These are phyloP conservation scores for Cinchona pubescens DNA, from an alignment of 257 asterid genomes.

Conservation along the genomic window DNA sequence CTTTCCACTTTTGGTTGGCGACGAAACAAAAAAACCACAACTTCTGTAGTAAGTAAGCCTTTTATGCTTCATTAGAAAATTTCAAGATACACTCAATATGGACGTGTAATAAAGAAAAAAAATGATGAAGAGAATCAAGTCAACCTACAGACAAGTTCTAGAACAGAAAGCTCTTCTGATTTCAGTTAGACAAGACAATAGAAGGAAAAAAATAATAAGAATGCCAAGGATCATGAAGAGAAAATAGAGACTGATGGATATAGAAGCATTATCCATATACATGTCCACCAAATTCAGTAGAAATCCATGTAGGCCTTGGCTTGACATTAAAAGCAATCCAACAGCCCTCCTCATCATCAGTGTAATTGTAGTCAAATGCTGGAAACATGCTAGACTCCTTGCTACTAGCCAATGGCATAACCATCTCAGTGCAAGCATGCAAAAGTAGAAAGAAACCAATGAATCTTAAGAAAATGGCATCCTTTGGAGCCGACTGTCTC, in stretches of 20 bases:
- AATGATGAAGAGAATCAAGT: neutral
- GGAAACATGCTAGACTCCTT: slow-evolving; percentile 71
- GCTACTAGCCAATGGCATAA: slow-evolving; percentile 76
- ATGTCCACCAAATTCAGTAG: slow-evolving; percentile 93
- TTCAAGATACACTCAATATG: neutral
- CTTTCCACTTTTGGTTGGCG: too few species aligned
- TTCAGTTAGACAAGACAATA: neutral
- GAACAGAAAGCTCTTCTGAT: neutral
- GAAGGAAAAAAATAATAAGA: neutral
- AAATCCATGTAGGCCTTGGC: slow-evolving; percentile 90
- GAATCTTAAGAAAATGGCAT: neutral
- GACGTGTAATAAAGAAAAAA: neutral
- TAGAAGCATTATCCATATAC: slow-evolving; percentile 34
- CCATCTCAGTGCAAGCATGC: slow-evolving; percentile 97
- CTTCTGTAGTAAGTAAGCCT: too few species aligned
- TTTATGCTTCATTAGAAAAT: neutral
- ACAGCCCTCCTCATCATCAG: slow-evolving; percentile 51
- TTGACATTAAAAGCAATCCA: slow-evolving; percentile 55
- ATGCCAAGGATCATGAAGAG: neutral
- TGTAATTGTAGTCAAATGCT: slow-evolving; percentile 46
- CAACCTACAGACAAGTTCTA: neutral
- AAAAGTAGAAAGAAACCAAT: slow-evolving; percentile 15
- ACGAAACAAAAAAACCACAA: neutral
- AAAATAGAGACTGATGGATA: neutral
- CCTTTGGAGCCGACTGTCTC: too few species aligned